Conservation (phyloP, 2,329 filamentous ascomycete genomes). For the Colletotrichum chrysophilum region DNA sequence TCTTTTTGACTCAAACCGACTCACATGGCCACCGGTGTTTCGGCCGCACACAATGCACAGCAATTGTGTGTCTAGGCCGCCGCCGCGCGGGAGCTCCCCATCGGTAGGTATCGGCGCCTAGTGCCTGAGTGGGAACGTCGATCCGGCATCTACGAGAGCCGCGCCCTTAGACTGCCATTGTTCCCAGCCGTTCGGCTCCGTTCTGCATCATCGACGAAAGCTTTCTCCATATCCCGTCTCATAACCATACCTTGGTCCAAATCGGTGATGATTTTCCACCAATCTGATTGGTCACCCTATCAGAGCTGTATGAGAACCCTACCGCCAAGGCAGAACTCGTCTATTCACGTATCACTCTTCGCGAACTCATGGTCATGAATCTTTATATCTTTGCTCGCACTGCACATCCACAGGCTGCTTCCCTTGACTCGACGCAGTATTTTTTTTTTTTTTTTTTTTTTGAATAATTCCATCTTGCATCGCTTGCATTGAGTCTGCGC, state of each 20-base stretch:
- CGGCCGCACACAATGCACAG: background rate
- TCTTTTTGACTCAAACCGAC: background rate
- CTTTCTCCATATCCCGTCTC: slow-evolving; percentile 1
- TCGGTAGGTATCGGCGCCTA: background rate
- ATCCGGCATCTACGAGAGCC: slow-evolving; percentile 3
- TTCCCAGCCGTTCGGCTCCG: background rate
- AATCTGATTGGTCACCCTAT: background rate
- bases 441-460: background rate
- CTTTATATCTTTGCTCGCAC: background rate
- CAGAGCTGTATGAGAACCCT: background rate
- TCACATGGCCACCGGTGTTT: background rate
- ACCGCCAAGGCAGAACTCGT: background rate
- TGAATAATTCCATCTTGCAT: background rate
- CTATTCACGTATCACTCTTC: background rate
- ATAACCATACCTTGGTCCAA: background rate
- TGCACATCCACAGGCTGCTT: background rate
- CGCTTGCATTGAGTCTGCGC: background rate
- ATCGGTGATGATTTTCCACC: background rate
- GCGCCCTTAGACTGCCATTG: background rate
- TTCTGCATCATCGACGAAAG: background rate
- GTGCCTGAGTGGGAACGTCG: background rate
- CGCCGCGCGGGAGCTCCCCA: background rate
- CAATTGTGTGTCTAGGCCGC: background rate
- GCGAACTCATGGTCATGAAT: background rate
- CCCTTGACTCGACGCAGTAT: background rate